Percentiles rank a stretch among this genome's conserved stretches.
phyloP scores from a whole-genome alignment of 768 basidiomycete genomes.

The Daedaleopsis nitida region DNA sequence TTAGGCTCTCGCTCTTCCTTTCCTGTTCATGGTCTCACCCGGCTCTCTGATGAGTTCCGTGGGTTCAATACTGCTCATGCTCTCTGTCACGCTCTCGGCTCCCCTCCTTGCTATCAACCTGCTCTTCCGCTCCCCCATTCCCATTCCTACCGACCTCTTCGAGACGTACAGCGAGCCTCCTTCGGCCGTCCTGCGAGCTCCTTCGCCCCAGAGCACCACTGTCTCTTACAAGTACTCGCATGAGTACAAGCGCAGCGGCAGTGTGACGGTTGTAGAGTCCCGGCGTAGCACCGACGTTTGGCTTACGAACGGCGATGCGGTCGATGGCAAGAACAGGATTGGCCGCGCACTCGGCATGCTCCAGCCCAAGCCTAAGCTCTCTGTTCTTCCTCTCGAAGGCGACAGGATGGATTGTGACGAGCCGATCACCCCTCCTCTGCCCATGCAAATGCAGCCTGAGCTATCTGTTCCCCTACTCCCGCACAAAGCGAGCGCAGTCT shows the following conservation, averaged over 20 bases:
- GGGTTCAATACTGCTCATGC: constrained; percentile 52
- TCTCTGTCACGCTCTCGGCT: constrained; percentile 69
- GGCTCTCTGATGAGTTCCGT: constrained; percentile 42
- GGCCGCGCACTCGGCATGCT: constrained; percentile 67
- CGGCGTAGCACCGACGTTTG: constrained; percentile 76
- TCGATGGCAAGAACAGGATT: constrained; percentile 64
- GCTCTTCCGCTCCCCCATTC: constrained; percentile 60
- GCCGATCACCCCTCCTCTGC: constrained; percentile 55
- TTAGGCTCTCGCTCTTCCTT: constrained; percentile 66
- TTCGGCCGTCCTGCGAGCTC: constrained; percentile 42
- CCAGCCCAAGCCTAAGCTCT: constrained; percentile 62
- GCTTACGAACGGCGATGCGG: constrained; percentile 71
- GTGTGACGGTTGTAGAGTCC: constrained; percentile 65
- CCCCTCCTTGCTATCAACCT: constrained; percentile 67
- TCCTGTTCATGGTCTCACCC: constrained; percentile 46
- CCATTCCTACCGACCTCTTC: constrained; percentile 68
- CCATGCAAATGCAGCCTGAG: constrained; percentile 59
- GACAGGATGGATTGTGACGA: constrained; percentile 42
- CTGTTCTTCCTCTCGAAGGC: constrained; percentile 63
- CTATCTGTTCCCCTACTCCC: constrained; percentile 53
- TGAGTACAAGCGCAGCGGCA: constrained; percentile 66
- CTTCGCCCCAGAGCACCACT: constrained; percentile 44
- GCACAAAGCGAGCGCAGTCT: constrained; percentile 53
- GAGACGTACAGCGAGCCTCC: constrained; percentile 49
- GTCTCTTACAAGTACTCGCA: constrained; percentile 47